A percentile compares a stretch with the other conserved stretches of the same genome.
These are phyloP conservation scores for Thielaviopsis ethacetica DNA, from an alignment of 2,329 filamentous ascomycete genomes.

Conservation along the genomic window DNA sequence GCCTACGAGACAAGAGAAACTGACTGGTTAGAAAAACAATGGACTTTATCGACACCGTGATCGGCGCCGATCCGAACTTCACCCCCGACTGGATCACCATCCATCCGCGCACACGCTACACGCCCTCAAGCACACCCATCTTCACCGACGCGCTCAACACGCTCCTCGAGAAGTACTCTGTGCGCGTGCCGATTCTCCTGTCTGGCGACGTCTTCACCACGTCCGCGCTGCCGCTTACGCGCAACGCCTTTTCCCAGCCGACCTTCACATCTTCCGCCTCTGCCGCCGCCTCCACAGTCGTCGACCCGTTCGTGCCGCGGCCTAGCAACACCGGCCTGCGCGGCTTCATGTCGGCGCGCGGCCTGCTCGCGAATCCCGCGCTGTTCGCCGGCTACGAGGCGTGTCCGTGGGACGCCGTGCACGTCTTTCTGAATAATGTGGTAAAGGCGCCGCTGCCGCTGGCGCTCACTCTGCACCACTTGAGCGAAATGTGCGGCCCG, in stretches of 20 bases:
- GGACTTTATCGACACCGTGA: constrained; percentile 45
- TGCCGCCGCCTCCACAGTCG: constrained; percentile 14
- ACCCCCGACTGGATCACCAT: constrained; percentile 54
- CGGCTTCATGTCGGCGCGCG: constrained; percentile 55
- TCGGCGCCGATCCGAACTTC: constrained; percentile 30
- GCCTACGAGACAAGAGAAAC: not conserved
- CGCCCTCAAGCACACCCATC: constrained; percentile 44
- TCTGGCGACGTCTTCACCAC: constrained; percentile 55
- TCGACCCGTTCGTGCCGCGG: constrained; percentile 15
- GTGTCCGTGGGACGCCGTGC: constrained; percentile 47
- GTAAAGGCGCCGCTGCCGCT: constrained; percentile 42
- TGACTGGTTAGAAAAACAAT: constrained; percentile 30
- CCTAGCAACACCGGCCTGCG: constrained; percentile 33
- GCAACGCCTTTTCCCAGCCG: constrained; percentile 16
- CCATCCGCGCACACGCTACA: constrained; percentile 47
- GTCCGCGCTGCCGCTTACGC: constrained; percentile 23
- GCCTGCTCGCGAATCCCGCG: constrained; percentile 50
- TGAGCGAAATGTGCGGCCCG: constrained; percentile 48
- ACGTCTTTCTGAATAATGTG: constrained; percentile 43
- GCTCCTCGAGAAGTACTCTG: constrained; percentile 34
- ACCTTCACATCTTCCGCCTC: constrained; percentile 12
- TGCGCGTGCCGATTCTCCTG: constrained; percentile 44
- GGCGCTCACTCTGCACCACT: constrained; percentile 47
- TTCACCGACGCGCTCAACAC: constrained; percentile 42
- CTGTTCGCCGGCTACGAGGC: constrained; percentile 40